Evolutionary conservation across 2,329 filamentous ascomycete genomes (phyloP).

Genomic region (Nigrospora osmanthi): DNA sequence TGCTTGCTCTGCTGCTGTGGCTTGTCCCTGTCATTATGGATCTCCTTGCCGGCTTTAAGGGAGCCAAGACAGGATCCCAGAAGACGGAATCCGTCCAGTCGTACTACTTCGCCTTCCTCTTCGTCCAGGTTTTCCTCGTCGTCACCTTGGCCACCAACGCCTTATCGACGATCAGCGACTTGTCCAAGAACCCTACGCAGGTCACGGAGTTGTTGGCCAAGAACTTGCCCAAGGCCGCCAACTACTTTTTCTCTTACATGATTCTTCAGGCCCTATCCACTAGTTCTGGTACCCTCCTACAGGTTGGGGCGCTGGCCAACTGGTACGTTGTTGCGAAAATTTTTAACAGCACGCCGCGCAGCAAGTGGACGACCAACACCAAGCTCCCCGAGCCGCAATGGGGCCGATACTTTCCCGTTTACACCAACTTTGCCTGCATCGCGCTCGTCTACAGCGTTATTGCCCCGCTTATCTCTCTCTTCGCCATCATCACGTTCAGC

Average conservation of each 20-base stretch:
- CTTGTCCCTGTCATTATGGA: constrained; percentile 74
- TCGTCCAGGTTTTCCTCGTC: constrained; percentile 90
- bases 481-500: constrained; percentile 86
- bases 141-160: constrained; percentile 74
- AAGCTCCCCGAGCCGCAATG: constrained; percentile 71
- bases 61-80: constrained; percentile 74
- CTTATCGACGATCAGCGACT: constrained; percentile 53
- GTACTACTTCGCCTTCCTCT: constrained; percentile 91
- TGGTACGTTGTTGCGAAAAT: constrained; percentile 80
- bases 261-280: constrained; percentile 87
- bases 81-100: constrained; percentile 77
- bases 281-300: constrained; percentile 81
- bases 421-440: constrained; percentile 94
- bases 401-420: constrained; percentile 92
- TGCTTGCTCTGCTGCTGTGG: constrained; percentile 72
- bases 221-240: constrained; percentile 78
- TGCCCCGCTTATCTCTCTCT: constrained; percentile 82
- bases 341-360: constrained; percentile 70
- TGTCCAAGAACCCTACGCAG: constrained; percentile 49
- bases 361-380: constrained; percentile 83
- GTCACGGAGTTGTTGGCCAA: constrained; percentile 66
- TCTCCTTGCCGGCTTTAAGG: constrained; percentile 65
- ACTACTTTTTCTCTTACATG: constrained; percentile 99
- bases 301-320: constrained; percentile 68
- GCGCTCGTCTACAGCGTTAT: constrained; percentile 83